phyloP scores from a whole-genome alignment of 1,284 basidiomycete genomes.

The Rhodotorula sp. region DNA sequence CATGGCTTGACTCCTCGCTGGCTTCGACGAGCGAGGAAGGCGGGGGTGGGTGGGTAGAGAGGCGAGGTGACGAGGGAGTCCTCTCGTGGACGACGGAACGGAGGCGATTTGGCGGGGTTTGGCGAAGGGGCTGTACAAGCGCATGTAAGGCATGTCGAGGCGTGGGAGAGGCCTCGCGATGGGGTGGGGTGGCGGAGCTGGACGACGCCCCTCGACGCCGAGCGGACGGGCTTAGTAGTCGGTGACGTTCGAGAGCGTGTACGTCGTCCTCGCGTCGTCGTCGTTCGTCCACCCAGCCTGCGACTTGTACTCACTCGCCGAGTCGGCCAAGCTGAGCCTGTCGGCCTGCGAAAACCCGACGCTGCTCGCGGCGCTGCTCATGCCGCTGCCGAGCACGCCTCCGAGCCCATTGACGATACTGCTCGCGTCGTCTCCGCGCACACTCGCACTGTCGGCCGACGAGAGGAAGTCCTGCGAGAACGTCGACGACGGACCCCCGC shows the following conservation, averaged over 20 bases:
- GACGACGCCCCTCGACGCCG: too few species aligned
- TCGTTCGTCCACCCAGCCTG: slow-evolving; percentile 41
- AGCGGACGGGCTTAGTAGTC: slow-evolving; percentile 45
- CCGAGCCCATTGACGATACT: slow-evolving; percentile 52
- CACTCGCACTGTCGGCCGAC: slow-evolving; percentile 27
- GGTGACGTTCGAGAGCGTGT: slow-evolving; percentile 50
- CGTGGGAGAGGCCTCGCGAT: too few species aligned
- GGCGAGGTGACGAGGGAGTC: too few species aligned
- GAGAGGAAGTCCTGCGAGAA: slow-evolving; percentile 42
- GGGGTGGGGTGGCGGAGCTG: too few species aligned
- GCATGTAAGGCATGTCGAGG: too few species aligned
- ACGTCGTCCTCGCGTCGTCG: slow-evolving; percentile 45
- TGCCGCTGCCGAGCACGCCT: slow-evolving; percentile 35
- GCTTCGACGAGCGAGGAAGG: too few species aligned
- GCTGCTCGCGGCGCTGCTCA: slow-evolving; percentile 50
- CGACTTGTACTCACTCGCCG: slow-evolving; percentile 49
- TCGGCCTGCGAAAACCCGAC: slow-evolving; percentile 81
- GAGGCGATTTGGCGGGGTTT: too few species aligned
- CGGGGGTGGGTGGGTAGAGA: too few species aligned
- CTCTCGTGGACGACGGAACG: too few species aligned
- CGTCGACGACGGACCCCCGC: slow-evolving; percentile 34
- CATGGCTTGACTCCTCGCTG: too few species aligned
- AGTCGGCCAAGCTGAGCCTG: slow-evolving; percentile 52
- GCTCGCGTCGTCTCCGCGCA: slow-evolving; percentile 56
- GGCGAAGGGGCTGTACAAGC: too few species aligned